A percentile compares a stretch with the other conserved stretches of the same genome.
Conservation (phyloP, 495 filamentous ascomycete genomes). For the Penicillium angulare region DNA sequence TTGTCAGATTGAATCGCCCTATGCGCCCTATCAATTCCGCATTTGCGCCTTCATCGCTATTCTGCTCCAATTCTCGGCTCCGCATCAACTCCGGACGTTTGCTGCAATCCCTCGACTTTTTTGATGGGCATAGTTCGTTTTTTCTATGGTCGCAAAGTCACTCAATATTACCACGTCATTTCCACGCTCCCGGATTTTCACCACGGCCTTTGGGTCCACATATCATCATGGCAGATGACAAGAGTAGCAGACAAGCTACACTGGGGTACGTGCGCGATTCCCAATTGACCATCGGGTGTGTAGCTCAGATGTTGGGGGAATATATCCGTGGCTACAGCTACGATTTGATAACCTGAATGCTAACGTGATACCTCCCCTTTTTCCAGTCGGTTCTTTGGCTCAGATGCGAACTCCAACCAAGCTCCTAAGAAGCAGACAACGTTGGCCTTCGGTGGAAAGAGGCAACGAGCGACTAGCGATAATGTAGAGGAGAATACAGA, state of each 20-base stretch:
- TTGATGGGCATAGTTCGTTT: too few relatives aligned
- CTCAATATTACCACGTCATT: too few relatives aligned
- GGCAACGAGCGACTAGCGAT: conserved; percentile 25
- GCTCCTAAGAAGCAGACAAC: conserved; percentile 71
- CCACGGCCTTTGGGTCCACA: neutral
- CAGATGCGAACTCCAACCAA: conserved; percentile 32
- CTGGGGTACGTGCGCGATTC: conserved; percentile 86
- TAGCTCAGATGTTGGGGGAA: conserved; percentile 13
- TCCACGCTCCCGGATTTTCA: too few relatives aligned
- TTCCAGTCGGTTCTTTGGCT: conserved; percentile 47
- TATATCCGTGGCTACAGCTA: neutral
- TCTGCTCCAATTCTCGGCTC: conserved; percentile 10
- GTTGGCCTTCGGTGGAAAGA: conserved; percentile 57
- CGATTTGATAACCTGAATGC: neutral
- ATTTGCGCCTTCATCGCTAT: conserved; percentile 21
- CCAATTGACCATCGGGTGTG: conserved; percentile 84
- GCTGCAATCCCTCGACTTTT: neutral
- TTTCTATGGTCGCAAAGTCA: too few relatives aligned
- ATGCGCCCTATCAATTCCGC: conserved; percentile 27
- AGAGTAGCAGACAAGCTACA: conserved; percentile 72
- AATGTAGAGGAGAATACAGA: conserved; percentile 10
- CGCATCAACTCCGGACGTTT: neutral
- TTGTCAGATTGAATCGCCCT: conserved; percentile 8
- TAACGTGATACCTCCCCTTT: neutral
- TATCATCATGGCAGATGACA: conserved; percentile 39